phyloP scores from a whole-genome alignment of 495 filamentous ascomycete genomes.

The Cercophora scortea region DNA sequence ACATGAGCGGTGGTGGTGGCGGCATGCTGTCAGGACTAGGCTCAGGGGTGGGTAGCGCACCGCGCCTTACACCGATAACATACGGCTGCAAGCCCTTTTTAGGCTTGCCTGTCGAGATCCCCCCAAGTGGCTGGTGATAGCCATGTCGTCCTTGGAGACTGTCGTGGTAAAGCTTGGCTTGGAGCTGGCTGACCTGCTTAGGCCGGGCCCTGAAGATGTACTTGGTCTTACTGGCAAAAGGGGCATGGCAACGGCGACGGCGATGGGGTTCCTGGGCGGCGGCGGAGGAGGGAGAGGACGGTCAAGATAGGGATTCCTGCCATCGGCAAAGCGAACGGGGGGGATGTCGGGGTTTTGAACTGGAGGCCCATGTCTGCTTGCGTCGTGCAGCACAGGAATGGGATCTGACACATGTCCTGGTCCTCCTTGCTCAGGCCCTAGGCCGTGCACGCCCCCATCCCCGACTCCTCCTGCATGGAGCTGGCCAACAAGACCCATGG shows the following conservation, averaged over 20 bases:
- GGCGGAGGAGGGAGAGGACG: constrained; percentile 30
- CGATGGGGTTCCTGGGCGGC: constrained; percentile 14
- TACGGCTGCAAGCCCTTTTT: constrained; percentile 17
- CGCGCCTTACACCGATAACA: constrained; percentile 10
- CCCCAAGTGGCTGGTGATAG: constrained; percentile 17
- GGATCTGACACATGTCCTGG: constrained; percentile 38
- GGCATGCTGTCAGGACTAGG: constrained; percentile 22
- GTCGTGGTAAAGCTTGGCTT: constrained; percentile 28
- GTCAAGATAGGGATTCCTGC: constrained; percentile 28
- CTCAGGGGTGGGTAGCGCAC: constrained; percentile 37
- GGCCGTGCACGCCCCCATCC: constrained; percentile 28
- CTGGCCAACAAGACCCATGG: background rate
- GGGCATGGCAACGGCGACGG: constrained; percentile 12
- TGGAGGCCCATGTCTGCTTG: constrained; percentile 11
- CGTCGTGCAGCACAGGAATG: constrained; percentile 22
- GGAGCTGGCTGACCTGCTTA: constrained; percentile 6
- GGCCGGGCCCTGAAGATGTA: constrained; percentile 28
- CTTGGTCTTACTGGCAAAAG: constrained; percentile 33
- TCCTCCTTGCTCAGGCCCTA: constrained; percentile 18
- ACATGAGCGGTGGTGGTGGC: constrained; percentile 12
- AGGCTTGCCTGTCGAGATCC: constrained; percentile 8
- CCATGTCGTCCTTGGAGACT: constrained; percentile 43
- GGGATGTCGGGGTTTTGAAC: constrained; percentile 26
- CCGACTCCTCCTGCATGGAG: constrained; percentile 12
- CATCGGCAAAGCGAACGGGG: constrained; percentile 21